Percentiles rank a stretch among this genome's conserved stretches.
Evolutionary conservation across 345 rosid genomes (phyloP).

Genomic region (Brassica napus): DNA sequence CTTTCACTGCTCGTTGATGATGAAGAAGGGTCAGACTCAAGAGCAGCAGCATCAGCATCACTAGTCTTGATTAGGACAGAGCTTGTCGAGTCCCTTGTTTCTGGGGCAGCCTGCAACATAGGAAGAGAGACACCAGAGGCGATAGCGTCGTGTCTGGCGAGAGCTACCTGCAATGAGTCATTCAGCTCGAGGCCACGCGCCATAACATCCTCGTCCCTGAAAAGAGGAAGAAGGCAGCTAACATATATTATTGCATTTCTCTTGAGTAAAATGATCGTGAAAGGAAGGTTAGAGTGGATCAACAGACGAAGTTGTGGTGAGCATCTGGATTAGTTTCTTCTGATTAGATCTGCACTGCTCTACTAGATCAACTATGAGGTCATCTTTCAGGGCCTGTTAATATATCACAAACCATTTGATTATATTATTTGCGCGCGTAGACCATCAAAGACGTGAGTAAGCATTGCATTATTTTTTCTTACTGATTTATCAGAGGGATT

Average conservation of each 20-base stretch:
- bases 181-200: slow-evolving; percentile 84
- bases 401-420: not conserved
- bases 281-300: not conserved
- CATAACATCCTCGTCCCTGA: slow-evolving; percentile 88
- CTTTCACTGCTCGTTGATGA: slow-evolving; percentile 43
- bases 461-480: slow-evolving; percentile 10
- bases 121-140: slow-evolving; percentile 65
- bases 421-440: not conserved
- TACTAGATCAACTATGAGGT: slow-evolving; percentile 83
- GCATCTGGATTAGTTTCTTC: slow-evolving; percentile 91
- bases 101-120: slow-evolving; percentile 43
- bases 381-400: slow-evolving; percentile 81
- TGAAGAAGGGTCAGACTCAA: slow-evolving; percentile 38
- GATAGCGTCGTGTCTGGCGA: slow-evolving; percentile 81
- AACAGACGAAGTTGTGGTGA: slow-evolving; percentile 79
- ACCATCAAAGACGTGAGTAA: not conserved
- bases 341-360: slow-evolving; percentile 81
- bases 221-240: slow-evolving; percentile 20
- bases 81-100: slow-evolving; percentile 34
- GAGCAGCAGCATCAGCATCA: slow-evolving; percentile 37
- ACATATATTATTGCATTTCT: not conserved
- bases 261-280: not conserved
- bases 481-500: slow-evolving; percentile 64
- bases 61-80: slow-evolving; percentile 36
- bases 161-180: slow-evolving; percentile 72